A percentile compares a stretch with the other conserved stretches of the same genome.
phyloP scores from a whole-genome alignment of 176 grass and related monocot species.

The Pharus latifolius region DNA sequence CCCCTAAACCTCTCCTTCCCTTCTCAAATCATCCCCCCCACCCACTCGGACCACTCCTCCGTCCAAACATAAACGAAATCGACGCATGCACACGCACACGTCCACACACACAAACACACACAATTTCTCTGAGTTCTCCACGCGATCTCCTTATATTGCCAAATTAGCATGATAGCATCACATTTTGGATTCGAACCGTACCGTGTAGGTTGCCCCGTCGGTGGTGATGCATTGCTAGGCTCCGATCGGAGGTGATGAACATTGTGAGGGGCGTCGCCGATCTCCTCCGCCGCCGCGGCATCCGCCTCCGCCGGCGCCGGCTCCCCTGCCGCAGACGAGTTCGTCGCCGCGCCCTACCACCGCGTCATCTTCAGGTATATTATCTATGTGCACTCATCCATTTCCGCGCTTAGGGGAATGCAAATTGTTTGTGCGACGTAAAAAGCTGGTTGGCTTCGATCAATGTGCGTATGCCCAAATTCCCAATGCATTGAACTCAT shows the following conservation, averaged over 20 bases:
- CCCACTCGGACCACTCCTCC: conserved; percentile 14
- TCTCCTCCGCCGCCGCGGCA: conserved; percentile 35
- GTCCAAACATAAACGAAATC: conserved; percentile 37
- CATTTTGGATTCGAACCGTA: not conserved
- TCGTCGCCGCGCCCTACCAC: conserved; percentile 32
- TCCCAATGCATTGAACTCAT: not conserved
- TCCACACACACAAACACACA: not conserved
- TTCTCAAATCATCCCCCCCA: not conserved
- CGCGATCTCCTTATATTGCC: too few relatives aligned
- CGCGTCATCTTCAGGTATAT: conserved; percentile 65
- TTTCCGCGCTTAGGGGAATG: not conserved
- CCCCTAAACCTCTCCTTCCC: not conserved
- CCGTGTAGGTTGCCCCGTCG: not conserved
- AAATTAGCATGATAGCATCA: too few relatives aligned
- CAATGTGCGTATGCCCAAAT: not conserved
- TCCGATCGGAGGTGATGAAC: conserved; percentile 46
- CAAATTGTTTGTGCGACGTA: not conserved
- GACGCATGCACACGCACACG: not conserved
- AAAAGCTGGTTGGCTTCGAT: not conserved
- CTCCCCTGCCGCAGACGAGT: not conserved
- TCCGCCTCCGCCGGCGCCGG: not conserved
- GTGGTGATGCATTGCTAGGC: conserved; percentile 12
- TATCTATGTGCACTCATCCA: not conserved
- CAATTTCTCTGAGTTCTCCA: not conserved
- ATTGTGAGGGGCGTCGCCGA: conserved; percentile 81